These are phyloP conservation scores for Lanmaoa pseudosensibilis DNA, from an alignment of 768 basidiomycete genomes.

Conservation along the genomic window DNA sequence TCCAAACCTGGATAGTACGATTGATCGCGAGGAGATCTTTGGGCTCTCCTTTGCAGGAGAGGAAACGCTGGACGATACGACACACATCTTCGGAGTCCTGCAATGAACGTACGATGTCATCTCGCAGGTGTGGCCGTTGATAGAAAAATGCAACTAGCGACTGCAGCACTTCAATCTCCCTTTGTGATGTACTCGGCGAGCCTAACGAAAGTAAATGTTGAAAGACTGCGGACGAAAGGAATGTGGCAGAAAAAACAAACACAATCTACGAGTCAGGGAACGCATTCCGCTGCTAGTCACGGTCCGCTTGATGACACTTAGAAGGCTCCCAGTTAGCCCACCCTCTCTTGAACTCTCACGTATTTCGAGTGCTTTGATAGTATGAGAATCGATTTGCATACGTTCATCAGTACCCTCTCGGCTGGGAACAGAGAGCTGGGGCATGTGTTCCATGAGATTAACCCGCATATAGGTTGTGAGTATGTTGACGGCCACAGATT, in stretches of 20 bases:
- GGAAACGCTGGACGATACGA: conserved; percentile 76
- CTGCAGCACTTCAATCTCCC: conserved; percentile 73
- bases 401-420: conserved; percentile 53
- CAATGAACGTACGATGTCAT: conserved; percentile 59
- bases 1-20: conserved; percentile 62
- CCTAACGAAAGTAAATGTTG: conserved; percentile 43
- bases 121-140: conserved; percentile 57
- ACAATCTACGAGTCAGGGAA: conserved; percentile 72
- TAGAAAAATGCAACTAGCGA: conserved; percentile 74
- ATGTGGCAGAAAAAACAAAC: conserved; percentile 42
- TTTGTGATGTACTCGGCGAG: conserved; percentile 76
- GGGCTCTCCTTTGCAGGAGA: conserved; percentile 64
- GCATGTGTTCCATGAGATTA: conserved; percentile 80
- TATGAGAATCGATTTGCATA: conserved; percentile 91
- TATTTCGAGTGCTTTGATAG: conserved; percentile 86
- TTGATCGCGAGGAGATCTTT: conserved; percentile 67
- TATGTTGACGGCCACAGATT: conserved; percentile 58
- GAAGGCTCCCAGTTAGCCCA: conserved; percentile 67
- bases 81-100: conserved; percentile 64
- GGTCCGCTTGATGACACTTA: conserved; percentile 76
- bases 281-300: conserved; percentile 76
- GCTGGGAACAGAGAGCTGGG: conserved; percentile 54
- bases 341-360: conserved; percentile 74
- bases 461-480: conserved; percentile 63
- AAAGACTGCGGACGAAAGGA: conserved; percentile 9